These are phyloP conservation scores for Coccomyxa subellipsoidea DNA, from an alignment of 163 green algal genomes.

Conservation along the genomic window DNA sequence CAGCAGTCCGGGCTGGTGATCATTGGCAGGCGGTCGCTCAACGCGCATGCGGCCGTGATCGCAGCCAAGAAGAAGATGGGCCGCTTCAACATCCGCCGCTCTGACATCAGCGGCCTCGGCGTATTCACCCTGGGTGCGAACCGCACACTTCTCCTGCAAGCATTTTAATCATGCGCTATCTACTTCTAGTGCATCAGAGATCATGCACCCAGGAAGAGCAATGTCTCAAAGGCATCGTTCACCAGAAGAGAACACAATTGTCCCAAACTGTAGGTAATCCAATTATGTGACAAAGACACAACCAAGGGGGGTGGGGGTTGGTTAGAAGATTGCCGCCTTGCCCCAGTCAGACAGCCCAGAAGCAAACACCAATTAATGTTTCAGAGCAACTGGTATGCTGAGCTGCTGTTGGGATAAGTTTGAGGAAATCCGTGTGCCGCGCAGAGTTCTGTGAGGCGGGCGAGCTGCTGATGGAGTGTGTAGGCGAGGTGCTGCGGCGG, in stretches of 20 bases:
- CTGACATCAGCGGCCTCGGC: slow-evolving; percentile 35
- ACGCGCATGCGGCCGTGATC: slow-evolving; percentile 4
- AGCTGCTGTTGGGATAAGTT: neutral
- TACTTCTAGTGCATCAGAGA: too few relatives aligned
- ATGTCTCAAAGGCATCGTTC: too few relatives aligned
- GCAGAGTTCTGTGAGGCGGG: slow-evolving; percentile 39
- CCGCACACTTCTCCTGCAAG: neutral
- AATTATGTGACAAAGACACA: too few relatives aligned
- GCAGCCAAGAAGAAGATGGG: neutral
- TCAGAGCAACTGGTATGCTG: too few relatives aligned
- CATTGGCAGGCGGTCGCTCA: neutral
- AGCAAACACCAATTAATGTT: too few relatives aligned
- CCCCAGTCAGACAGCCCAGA: too few relatives aligned
- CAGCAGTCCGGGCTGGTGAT: neutral
- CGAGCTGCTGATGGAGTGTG: slow-evolving; percentile 66
- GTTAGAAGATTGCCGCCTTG: too few relatives aligned
- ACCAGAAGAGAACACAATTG: too few relatives aligned
- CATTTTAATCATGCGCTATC: neutral
- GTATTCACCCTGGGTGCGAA: slow-evolving; percentile 30
- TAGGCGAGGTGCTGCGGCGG: slow-evolving; percentile 51
- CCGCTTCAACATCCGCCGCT: slow-evolving; percentile 43
- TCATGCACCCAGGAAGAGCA: too few relatives aligned
- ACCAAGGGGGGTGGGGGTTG: too few relatives aligned
- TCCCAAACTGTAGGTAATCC: too few relatives aligned
- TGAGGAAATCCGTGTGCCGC: neutral